These are phyloP conservation scores for Sugiyamaella marilandica DNA, from an alignment of 805 yeast genomes.

Conservation along the genomic window DNA sequence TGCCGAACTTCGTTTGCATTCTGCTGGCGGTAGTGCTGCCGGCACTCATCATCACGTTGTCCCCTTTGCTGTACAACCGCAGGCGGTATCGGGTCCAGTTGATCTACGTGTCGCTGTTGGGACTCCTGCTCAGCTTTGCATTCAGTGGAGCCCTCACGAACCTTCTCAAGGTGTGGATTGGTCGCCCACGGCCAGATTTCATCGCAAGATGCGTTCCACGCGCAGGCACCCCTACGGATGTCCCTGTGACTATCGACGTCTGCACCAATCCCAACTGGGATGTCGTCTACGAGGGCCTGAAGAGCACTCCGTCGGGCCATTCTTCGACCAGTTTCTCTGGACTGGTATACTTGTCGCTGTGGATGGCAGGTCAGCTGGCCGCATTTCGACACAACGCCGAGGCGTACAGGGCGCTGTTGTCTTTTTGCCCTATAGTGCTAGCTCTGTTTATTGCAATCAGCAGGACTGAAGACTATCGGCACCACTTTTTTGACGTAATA, in stretches of 20 bases:
- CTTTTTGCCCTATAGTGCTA: constrained; percentile 40
- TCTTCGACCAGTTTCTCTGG: constrained; percentile 50
- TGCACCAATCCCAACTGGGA: constrained; percentile 33
- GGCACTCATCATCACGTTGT: constrained; percentile 20
- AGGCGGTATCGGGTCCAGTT: constrained; percentile 36
- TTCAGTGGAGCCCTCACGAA: constrained; percentile 64
- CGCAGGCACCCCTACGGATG: constrained; percentile 46
- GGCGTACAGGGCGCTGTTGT: constrained; percentile 23
- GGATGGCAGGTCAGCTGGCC: constrained; percentile 45
- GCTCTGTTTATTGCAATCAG: constrained; percentile 78
- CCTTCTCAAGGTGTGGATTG: constrained; percentile 74
- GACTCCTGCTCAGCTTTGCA: constrained; percentile 56
- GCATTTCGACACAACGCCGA: constrained; percentile 35
- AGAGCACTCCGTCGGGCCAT: constrained; percentile 57
- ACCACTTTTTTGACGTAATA: constrained; percentile 81
- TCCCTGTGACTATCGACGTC: constrained; percentile 29
- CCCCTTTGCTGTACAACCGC: constrained; percentile 28
- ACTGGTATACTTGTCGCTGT: constrained; percentile 43
- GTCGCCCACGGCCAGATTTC: constrained; percentile 90
- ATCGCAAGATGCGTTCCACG: constrained; percentile 76
- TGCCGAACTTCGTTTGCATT: constrained; percentile 51
- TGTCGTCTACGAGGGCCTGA: constrained; percentile 46
- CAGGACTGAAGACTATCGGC: constrained; percentile 86
- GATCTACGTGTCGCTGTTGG: constrained; percentile 60
- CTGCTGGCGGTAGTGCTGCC: constrained; percentile 16